Evolutionary conservation across 352 stramenopile genomes (phyloP), one percentile per base, ranked within the genome.

Genomic region (Aphanomyces cochlioides): DNA sequence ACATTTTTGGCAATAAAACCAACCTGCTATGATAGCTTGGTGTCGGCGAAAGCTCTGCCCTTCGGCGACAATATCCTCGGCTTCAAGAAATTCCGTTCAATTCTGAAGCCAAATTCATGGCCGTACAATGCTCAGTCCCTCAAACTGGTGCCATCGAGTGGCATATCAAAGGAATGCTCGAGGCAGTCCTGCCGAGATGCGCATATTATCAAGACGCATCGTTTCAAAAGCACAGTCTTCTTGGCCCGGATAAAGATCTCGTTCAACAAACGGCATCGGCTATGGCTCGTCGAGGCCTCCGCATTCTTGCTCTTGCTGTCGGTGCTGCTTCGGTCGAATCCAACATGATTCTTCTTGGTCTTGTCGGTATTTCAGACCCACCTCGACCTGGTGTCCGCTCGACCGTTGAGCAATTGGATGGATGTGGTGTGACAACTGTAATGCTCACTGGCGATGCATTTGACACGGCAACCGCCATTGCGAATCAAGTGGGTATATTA

Each of bases 51-150:
- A 78, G 76, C 12, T 58, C 72, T 8, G 58, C 69, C 0, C 66
- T 80, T 1, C 77, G 80, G 47, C 74, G 74, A 57, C 77, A 81
- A 73, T 87, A 78, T 84, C 88, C 72, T 54, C 84, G 96, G 57
- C 78, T 94, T 0, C 88, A 89, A 41, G 93, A 98, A 79, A 87
- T 98, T 47, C 90, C 95, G 0, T 99, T 99, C 78, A 97, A 84
- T 64, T 98, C 91, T 34, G 95, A 98, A 66, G 92, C 95, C 64
- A 99, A 99, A 73, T 91, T 89, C 77, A 99, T 99, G 96, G 95
- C 98, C 72, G 93, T 98, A 28, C 59, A 38, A 69, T 90, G 82
- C 61, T 89, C 82, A 56, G 83, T 90, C 3, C 60, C 12, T 48
- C 73, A 79, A 38, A 80, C 83, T 65, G 74, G 76, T 1, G 78